A percentile compares a stretch with the other conserved stretches of the same genome.
Evolutionary conservation across 139 green algal genomes (phyloP).

Genomic region (Mesostigma viride): DNA sequence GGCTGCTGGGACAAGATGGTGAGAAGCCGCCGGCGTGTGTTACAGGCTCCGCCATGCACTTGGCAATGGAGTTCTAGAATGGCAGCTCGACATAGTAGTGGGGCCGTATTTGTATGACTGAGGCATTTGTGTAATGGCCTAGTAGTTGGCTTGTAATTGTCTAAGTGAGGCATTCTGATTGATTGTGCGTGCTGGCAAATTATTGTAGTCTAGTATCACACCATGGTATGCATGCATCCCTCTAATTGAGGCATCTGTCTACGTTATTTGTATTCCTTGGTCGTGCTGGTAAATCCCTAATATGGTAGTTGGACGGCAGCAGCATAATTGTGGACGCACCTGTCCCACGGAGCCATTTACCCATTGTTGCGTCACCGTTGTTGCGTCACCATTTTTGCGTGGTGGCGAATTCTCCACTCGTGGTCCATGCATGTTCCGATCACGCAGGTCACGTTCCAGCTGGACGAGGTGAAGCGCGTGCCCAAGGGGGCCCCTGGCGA

Average conservation of each 20-base stretch:
- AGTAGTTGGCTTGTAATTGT: neutral
- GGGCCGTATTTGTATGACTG: neutral
- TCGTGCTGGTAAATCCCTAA: neutral
- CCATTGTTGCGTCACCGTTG: neutral
- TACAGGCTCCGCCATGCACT: too few species aligned
- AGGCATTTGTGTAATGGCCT: neutral
- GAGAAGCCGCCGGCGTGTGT: neutral
- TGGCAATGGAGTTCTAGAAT: neutral
- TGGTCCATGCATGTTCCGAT: neutral
- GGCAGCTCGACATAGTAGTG: neutral
- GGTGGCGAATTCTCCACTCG: neutral
- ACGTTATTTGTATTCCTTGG: too few species aligned
- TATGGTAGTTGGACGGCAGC: neutral
- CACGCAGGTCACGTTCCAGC: conserved; percentile 21
- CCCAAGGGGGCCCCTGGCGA: conserved; percentile 20
- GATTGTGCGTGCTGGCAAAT: neutral
- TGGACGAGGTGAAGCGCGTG: conserved; percentile 20
- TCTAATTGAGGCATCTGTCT: too few species aligned
- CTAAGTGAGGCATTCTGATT: neutral
- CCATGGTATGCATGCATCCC: too few species aligned
- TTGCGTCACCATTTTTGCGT: neutral
- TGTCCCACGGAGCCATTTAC: neutral
- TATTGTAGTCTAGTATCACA: too few species aligned
- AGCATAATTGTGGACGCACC: neutral
- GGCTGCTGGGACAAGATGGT: conserved; percentile 42